A percentile compares a stretch with the other conserved stretches of the same genome.
These are phyloP conservation scores for Prunus salicina DNA, from an alignment of 306 rosid species.

Conservation along the genomic window DNA sequence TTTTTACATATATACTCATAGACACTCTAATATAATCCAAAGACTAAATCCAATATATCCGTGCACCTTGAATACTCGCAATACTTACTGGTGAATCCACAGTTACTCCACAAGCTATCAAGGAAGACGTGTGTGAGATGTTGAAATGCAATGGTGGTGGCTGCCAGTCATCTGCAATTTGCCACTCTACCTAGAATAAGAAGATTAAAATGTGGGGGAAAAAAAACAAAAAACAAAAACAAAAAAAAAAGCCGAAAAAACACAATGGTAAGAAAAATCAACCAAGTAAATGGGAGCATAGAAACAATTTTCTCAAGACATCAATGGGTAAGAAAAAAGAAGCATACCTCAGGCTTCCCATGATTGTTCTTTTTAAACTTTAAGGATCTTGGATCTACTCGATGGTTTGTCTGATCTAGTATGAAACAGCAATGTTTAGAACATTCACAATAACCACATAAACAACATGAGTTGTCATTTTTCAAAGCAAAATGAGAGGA, in stretches of 20 bases:
- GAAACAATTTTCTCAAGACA: not conserved
- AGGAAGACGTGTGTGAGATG: slow-evolving; percentile 78
- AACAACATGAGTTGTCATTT: not conserved
- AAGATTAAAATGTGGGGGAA: slow-evolving; percentile 8
- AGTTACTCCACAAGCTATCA: slow-evolving; percentile 91
- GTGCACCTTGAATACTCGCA: not conserved
- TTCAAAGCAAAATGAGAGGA: slow-evolving; percentile 14
- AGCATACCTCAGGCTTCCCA: slow-evolving; percentile 88
- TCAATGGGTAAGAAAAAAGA: slow-evolving; percentile 6
- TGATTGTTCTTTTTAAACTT: slow-evolving; percentile 65
- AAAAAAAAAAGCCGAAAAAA: not conserved
- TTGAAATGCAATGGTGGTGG: slow-evolving; percentile 85
- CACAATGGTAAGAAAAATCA: slow-evolving; percentile 8
- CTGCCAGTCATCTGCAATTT: slow-evolving; percentile 45
- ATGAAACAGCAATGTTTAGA: slow-evolving; percentile 42
- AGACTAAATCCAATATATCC: slow-evolving; percentile 2
- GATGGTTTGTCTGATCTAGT: slow-evolving; percentile 63
- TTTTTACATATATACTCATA: not conserved
- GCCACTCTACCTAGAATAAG: slow-evolving; percentile 59
- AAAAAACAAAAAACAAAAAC: not conserved
- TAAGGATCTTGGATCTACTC: slow-evolving; percentile 59
- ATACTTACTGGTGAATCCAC: slow-evolving; percentile 60
- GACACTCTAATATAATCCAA: not conserved
- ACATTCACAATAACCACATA: slow-evolving; percentile 13
- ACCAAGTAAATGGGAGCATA: not conserved